Conservation (phyloP, 2,329 filamentous ascomycete genomes). For the Aspergillus brunneoviolaceus region DNA sequence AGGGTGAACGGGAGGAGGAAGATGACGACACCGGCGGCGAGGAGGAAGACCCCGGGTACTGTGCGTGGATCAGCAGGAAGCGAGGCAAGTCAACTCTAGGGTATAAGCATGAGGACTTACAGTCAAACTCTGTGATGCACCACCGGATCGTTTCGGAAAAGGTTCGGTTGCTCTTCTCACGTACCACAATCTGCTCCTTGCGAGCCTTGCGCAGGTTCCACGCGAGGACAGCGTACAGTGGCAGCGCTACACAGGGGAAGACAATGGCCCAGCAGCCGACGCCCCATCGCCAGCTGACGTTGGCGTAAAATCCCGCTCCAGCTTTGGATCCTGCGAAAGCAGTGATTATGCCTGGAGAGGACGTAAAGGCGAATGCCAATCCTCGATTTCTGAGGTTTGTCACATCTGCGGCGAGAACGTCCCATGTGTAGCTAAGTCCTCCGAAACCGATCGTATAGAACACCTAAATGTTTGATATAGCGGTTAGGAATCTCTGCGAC, state of each 20-base stretch:
- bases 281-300: slow-evolving; percentile 60
- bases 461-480: slow-evolving; percentile 41
- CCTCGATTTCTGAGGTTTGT: slow-evolving; percentile 60
- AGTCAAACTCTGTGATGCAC: slow-evolving; percentile 62
- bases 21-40: slow-evolving; percentile 60
- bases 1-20: slow-evolving; percentile 68
- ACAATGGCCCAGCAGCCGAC: slow-evolving; percentile 64
- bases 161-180: slow-evolving; percentile 45
- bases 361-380: slow-evolving; percentile 60
- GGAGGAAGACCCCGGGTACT: slow-evolving; percentile 60
- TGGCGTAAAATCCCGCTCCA: slow-evolving; percentile 47
- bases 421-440: slow-evolving; percentile 57
- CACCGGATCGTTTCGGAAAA: slow-evolving; percentile 47
- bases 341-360: slow-evolving; percentile 63
- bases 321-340: slow-evolving; percentile 59
- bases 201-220: slow-evolving; percentile 58
- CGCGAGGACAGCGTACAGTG: slow-evolving; percentile 56
- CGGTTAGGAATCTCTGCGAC: too few species aligned
- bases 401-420: slow-evolving; percentile 63
- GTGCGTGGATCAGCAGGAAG: slow-evolving; percentile 18
- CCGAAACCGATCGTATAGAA: slow-evolving; percentile 60
- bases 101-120: slow-evolving; percentile 28
- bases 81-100: too few species aligned
- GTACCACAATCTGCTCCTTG: slow-evolving; percentile 51
- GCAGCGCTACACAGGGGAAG: slow-evolving; percentile 56